These are phyloP conservation scores for Herpetomonas muscarum DNA, from an alignment of 208 protist species.

Conservation along the genomic window DNA sequence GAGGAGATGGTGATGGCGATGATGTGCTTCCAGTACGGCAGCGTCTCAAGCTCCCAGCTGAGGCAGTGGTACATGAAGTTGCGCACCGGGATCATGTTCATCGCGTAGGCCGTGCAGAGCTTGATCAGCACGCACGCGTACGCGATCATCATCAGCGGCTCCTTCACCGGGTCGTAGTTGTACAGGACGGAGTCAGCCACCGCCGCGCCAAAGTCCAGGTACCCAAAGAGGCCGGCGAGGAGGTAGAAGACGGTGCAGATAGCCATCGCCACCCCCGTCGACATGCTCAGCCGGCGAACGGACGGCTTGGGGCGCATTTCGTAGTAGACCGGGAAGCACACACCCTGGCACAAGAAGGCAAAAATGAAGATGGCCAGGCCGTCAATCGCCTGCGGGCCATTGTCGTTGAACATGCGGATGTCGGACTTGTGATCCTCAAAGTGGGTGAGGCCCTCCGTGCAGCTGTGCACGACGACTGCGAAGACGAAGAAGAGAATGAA, in stretches of 20 bases:
- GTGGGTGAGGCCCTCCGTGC: conserved; percentile 31
- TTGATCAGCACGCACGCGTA: conserved; percentile 71
- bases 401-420: conserved; percentile 40
- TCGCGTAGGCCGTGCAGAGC: conserved; percentile 50
- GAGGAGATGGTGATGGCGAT: conserved; percentile 31
- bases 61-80: conserved; percentile 62
- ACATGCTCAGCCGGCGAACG: conserved; percentile 39
- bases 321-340: conserved; percentile 49
- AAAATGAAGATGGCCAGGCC: conserved; percentile 74
- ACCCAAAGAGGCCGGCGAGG: conserved; percentile 62
- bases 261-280: conserved; percentile 38
- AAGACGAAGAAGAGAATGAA: conserved; percentile 77
- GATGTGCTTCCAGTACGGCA: conserved; percentile 69
- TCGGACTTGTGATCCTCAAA: conserved; percentile 25
- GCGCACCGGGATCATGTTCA: conserved; percentile 57
- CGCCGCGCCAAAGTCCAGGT: conserved; percentile 65
- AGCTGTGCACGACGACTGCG: conserved; percentile 48
- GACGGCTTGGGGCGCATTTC: conserved; percentile 41
- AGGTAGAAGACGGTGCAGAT: conserved; percentile 67
- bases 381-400: conserved; percentile 46
- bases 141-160: conserved; percentile 59
- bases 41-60: conserved; percentile 44
- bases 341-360: conserved; percentile 69
- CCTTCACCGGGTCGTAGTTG: conserved; percentile 52
- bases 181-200: conserved; percentile 39